Evolutionary conservation across 371 early-diverging fungal species (phyloP).

Genomic region (Mucor plumbeus): DNA sequence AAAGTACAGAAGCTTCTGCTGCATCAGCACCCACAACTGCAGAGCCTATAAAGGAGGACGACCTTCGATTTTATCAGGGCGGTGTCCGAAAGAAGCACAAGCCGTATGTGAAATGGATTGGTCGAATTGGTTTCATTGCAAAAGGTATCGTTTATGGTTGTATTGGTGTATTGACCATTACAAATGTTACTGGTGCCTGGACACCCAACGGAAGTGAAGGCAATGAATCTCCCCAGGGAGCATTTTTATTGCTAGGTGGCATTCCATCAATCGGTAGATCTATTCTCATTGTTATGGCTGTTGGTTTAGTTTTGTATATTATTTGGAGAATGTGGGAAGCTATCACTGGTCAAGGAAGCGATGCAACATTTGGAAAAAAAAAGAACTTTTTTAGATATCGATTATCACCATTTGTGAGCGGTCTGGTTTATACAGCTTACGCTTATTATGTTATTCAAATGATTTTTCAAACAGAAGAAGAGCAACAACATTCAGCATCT

Average conservation of each 20-base stretch:
- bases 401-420: slow-evolving; percentile 54
- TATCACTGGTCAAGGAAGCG: slow-evolving; percentile 50
- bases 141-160: slow-evolving; percentile 56
- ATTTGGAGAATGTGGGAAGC: slow-evolving; percentile 58
- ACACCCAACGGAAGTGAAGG: slow-evolving; percentile 49
- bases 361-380: slow-evolving; percentile 40
- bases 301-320: slow-evolving; percentile 50
- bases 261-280: slow-evolving; percentile 46
- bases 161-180: slow-evolving; percentile 50
- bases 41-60: neutral
- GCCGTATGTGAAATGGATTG: slow-evolving; percentile 30
- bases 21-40: slow-evolving; percentile 2
- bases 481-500: slow-evolving; percentile 42
- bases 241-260: slow-evolving; percentile 50
- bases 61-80: slow-evolving; percentile 33
- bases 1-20: neutral
- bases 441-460: slow-evolving; percentile 50
- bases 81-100: slow-evolving; percentile 24
- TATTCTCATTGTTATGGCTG: slow-evolving; percentile 47
- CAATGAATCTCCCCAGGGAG: slow-evolving; percentile 57
- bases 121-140: slow-evolving; percentile 47
- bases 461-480: slow-evolving; percentile 45
- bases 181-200: slow-evolving; percentile 43
- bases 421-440: slow-evolving; percentile 47
- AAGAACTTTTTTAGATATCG: slow-evolving; percentile 54